A percentile compares a stretch with the other conserved stretches of the same genome.
Evolutionary conservation across 495 filamentous ascomycete species (phyloP).

Genomic region (Xylaria bambusicola): DNA sequence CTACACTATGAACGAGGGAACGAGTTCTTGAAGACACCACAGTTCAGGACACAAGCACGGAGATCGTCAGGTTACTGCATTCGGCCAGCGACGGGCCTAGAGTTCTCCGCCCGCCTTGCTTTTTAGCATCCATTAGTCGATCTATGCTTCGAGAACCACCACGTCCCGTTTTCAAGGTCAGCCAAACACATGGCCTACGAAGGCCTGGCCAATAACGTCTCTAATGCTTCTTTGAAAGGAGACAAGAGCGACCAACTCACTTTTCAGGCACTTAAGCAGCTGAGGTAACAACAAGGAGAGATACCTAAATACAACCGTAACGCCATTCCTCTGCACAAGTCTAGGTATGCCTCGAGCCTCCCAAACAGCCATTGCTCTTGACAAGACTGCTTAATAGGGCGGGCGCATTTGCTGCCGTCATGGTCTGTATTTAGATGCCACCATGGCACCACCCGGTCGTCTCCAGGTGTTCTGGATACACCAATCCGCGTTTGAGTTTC

Average conservation of each 20-base stretch:
- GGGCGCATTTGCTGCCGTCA: conserved; percentile 1
- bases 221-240: too few species aligned
- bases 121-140: not conserved
- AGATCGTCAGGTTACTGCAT: not conserved
- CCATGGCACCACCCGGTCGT: not conserved
- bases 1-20: too few species aligned
- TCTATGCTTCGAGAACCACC: conserved; percentile 15
- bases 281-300: too few species aligned
- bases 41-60: not conserved
- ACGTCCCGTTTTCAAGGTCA: too few species aligned
- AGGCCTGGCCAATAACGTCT: conserved; percentile 3
- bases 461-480: not conserved
- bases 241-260: not conserved
- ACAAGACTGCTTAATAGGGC: not conserved
- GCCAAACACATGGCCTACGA: not conserved
- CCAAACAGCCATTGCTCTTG: not conserved
- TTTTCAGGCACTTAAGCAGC: not conserved
- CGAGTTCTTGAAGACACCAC: not conserved
- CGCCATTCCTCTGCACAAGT: not conserved
- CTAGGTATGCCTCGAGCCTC: not conserved
- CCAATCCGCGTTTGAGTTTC: conserved; percentile 14
- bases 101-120: not conserved
- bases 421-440: not conserved
- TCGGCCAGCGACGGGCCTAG: not conserved
- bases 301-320: too few species aligned